Conservation (phyloP, 192 early-diverging fungal genomes). For the Rhizoclosmatium globosum region DNA sequence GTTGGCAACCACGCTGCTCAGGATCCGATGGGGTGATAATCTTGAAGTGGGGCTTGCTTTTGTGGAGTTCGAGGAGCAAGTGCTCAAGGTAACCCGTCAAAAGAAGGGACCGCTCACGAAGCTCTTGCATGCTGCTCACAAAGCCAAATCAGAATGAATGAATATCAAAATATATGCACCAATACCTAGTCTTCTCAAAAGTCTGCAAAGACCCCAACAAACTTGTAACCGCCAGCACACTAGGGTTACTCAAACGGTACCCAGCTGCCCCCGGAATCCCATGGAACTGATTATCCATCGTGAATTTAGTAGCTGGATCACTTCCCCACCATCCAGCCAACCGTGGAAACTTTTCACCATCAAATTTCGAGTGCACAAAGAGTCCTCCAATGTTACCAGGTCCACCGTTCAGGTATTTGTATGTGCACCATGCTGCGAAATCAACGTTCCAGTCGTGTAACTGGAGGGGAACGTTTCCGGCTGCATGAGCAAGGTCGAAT, state of each 20-base stretch:
- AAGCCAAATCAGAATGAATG: not conserved
- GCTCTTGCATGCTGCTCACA: constrained; percentile 56
- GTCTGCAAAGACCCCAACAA: constrained; percentile 83
- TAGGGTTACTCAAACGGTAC: constrained; percentile 91
- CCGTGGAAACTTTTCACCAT: constrained; percentile 61
- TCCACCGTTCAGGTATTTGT: constrained; percentile 97
- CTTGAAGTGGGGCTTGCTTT: constrained; percentile 45
- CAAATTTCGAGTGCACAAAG: constrained; percentile 89
- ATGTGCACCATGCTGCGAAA: constrained; percentile 87
- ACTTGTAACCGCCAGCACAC: constrained; percentile 74
- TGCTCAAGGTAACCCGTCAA: constrained; percentile 88
- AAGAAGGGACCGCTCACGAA: constrained; percentile 78
- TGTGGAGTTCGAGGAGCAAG: constrained; percentile 60
- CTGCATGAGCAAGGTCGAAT: constrained; percentile 95
- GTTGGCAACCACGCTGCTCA: constrained; percentile 83
- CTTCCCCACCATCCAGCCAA: constrained; percentile 96
- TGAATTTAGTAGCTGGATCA: constrained; percentile 81
- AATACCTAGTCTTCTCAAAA: constrained; percentile 68
- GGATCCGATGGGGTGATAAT: constrained; percentile 86
- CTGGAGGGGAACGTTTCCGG: constrained; percentile 86
- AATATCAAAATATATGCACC: not conserved
- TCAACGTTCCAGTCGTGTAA: constrained; percentile 97
- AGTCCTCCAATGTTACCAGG: constrained; percentile 92
- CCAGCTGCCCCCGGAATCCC: constrained; percentile 83
- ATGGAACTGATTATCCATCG: constrained; percentile 85